Evolutionary conservation across 1,284 basidiomycete genomes (phyloP).

Genomic region (Melampsora occidentalis): DNA sequence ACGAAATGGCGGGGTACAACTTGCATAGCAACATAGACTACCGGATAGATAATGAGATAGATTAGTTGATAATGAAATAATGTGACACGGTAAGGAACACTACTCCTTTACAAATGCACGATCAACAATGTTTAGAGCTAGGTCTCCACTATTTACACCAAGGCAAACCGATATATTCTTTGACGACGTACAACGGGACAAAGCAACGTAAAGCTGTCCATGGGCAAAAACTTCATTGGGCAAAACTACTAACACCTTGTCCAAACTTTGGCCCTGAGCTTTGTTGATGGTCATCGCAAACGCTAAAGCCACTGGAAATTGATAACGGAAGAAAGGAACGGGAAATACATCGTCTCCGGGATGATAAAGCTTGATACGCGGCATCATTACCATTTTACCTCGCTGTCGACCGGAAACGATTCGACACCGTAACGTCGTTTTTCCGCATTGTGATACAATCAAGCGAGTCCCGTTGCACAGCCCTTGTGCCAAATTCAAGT

Average conservation of each 20-base stretch:
- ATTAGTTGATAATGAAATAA: too few relatives aligned
- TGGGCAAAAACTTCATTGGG: constrained; percentile 56
- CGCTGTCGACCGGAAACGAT: neutral
- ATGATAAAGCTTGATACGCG: neutral
- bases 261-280: constrained; percentile 57
- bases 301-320: constrained; percentile 57
- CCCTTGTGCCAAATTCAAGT: neutral
- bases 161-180: too few relatives aligned
- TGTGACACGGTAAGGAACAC: too few relatives aligned
- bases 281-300: constrained; percentile 59
- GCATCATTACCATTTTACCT: constrained; percentile 1
- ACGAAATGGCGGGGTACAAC: too few relatives aligned
- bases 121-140: too few relatives aligned
- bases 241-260: constrained; percentile 53
- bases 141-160: too few relatives aligned
- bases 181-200: too few relatives aligned
- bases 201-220: constrained; percentile 58
- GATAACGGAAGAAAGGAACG: constrained; percentile 51
- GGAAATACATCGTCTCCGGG: constrained; percentile 41
- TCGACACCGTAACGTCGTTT: neutral
- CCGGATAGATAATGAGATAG: too few relatives aligned
- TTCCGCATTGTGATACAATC: neutral
- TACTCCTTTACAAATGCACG: too few relatives aligned
- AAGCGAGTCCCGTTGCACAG: constrained; percentile 22
- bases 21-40: too few relatives aligned